Evolutionary conservation across 306 rosid genomes (phyloP).

Genomic region (Quercus glauca): DNA sequence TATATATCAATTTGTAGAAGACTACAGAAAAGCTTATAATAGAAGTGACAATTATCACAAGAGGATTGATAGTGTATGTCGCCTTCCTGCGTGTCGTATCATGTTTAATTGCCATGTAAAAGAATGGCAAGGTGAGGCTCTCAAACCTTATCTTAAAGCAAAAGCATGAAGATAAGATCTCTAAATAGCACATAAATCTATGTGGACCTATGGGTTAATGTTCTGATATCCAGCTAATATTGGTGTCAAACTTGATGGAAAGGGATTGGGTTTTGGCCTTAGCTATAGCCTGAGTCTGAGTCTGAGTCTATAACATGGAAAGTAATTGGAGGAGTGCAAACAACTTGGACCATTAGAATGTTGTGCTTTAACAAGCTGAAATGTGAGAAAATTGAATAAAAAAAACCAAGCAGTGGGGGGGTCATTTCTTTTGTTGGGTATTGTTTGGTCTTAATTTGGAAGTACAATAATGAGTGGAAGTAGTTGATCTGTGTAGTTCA

Average conservation of each 20-base stretch:
- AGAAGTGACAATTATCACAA: background rate
- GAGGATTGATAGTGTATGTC: background rate
- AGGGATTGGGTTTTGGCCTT: conserved; percentile 18
- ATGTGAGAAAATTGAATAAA: conserved; percentile 1
- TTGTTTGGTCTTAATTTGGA: conserved; percentile 18
- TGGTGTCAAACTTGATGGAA: conserved; percentile 26
- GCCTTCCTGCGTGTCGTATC: conserved; percentile 37
- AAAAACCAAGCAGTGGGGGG: conserved; percentile 32
- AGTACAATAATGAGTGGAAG: conserved; percentile 25
- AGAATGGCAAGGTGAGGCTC: conserved; percentile 37
- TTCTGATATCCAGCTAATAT: conserved; percentile 29
- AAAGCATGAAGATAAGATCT: conserved; percentile 54
- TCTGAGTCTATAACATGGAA: conserved; percentile 14
- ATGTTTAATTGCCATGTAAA: conserved; percentile 42
- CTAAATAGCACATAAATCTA: conserved; percentile 8
- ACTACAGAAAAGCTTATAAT: background rate
- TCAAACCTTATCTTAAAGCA: conserved; percentile 41
- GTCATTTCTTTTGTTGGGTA: conserved; percentile 19
- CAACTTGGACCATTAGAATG: conserved; percentile 37
- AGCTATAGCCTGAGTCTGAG: background rate
- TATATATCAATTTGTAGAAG: background rate
- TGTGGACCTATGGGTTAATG: conserved; percentile 36
- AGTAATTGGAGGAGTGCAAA: conserved; percentile 15
- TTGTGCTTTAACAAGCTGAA: conserved; percentile 27
- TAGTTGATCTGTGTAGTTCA: conserved; percentile 21